Evolutionary conservation across 768 basidiomycete species (phyloP).

Genomic region (Nidularia sp.): DNA sequence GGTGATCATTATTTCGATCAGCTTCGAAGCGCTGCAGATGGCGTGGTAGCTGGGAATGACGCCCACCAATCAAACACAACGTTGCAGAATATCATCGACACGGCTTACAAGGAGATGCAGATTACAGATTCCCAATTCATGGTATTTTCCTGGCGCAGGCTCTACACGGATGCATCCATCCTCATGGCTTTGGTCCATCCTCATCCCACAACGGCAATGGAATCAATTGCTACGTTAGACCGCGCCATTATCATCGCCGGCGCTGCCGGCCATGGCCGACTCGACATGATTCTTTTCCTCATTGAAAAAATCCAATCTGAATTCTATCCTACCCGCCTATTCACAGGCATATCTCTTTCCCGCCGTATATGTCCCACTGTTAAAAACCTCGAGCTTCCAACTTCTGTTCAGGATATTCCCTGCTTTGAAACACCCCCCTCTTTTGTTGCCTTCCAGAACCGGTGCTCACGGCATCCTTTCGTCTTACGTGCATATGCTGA

Average conservation of each 20-base stretch:
- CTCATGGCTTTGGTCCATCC: conserved; percentile 44
- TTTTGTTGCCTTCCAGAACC: conserved; percentile 46
- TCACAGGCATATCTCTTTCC: conserved; percentile 1
- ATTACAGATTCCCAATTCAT: too few species aligned
- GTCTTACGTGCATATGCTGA: conserved; percentile 58
- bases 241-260: conserved; percentile 83
- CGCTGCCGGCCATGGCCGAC: conserved; percentile 54
- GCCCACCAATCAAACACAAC: too few species aligned
- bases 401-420: conserved; percentile 29
- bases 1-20: too few species aligned
- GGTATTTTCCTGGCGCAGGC: conserved; percentile 27
- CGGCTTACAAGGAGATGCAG: too few species aligned
- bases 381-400: conserved; percentile 6
- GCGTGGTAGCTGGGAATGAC: too few species aligned
- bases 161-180: conserved; percentile 77
- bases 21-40: too few species aligned
- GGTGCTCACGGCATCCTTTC: conserved; percentile 56
- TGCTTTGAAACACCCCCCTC: conserved; percentile 49
- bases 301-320: conserved; percentile 56
- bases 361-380: neutral
- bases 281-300: conserved; percentile 58
- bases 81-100: too few species aligned
- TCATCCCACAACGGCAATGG: conserved; percentile 21
- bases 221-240: conserved; percentile 64
- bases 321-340: conserved; percentile 5